Percentiles rank a stretch among this genome's conserved stretches.
phyloP scores from a whole-genome alignment of 2,329 filamentous ascomycete genomes.

The Geoglossum cookeanum region DNA sequence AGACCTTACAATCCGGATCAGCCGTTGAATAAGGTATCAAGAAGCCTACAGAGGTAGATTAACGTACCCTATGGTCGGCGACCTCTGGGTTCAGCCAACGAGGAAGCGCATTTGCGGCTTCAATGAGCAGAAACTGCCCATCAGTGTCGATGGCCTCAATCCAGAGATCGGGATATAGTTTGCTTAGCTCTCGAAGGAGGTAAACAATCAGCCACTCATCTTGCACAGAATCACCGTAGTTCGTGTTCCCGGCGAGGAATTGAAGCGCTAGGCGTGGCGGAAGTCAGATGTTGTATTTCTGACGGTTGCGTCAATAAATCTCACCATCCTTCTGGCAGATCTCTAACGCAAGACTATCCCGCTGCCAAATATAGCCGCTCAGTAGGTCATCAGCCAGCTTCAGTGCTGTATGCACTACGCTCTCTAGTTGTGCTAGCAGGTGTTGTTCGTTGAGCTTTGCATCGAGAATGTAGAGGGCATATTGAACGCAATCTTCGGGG shows the following conservation, averaged over 20 bases:
- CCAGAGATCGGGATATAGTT: slow-evolving; percentile 55
- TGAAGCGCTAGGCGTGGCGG: slow-evolving; percentile 21
- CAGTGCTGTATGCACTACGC: slow-evolving; percentile 48
- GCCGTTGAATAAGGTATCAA: background rate
- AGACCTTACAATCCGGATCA: slow-evolving; percentile 33
- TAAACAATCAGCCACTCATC: slow-evolving; percentile 97
- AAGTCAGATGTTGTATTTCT: background rate
- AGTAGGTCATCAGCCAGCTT: slow-evolving; percentile 45
- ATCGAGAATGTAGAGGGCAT: slow-evolving; percentile 56
- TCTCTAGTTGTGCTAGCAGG: slow-evolving; percentile 39
- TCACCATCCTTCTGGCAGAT: slow-evolving; percentile 39
- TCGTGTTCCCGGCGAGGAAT: slow-evolving; percentile 56
- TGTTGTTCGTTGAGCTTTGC: slow-evolving; percentile 21
- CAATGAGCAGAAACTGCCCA: slow-evolving; percentile 86
- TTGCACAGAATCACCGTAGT: slow-evolving; percentile 86
- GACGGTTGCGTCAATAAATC: background rate
- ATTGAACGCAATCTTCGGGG: slow-evolving; percentile 73
- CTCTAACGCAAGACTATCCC: slow-evolving; percentile 58
- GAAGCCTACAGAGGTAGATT: background rate
- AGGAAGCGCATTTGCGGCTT: slow-evolving; percentile 75
- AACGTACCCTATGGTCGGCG: slow-evolving; percentile 50
- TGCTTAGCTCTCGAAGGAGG: slow-evolving; percentile 64
- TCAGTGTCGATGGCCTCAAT: slow-evolving; percentile 69
- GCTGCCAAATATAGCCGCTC: slow-evolving; percentile 90
- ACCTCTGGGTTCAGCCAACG: slow-evolving; percentile 85